Conservation (phyloP, 768 basidiomycete species). For the Amanita muscaria region DNA sequence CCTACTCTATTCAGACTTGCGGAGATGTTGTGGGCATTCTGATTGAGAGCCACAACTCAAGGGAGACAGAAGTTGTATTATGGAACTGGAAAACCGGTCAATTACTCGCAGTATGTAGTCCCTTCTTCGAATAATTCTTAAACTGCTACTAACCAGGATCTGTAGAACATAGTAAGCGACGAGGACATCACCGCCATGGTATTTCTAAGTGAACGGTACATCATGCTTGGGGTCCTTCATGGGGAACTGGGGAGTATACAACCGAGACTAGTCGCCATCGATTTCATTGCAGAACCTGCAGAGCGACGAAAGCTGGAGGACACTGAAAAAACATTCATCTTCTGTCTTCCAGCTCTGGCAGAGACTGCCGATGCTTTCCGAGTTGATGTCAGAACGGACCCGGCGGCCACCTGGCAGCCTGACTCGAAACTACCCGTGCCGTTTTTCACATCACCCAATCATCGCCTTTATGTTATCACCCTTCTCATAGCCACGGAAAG, state of each 20-base stretch:
- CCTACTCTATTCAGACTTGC: constrained; percentile 48
- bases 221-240: constrained; percentile 27
- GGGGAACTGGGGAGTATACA: constrained; percentile 16
- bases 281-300: constrained; percentile 26
- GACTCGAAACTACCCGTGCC: constrained; percentile 28
- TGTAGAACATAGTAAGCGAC: constrained; percentile 20
- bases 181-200: constrained; percentile 32
- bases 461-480: constrained; percentile 40
- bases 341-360: constrained; percentile 33
- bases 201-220: constrained; percentile 32
- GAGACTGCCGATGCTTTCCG: constrained; percentile 19
- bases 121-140: no score
- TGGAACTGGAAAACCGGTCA: constrained; percentile 64
- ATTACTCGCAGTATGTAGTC: constrained; percentile 36
- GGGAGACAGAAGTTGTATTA: constrained; percentile 39
- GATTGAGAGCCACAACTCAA: constrained; percentile 25
- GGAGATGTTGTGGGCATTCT: constrained; percentile 44
- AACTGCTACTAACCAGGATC: constrained; percentile 9
- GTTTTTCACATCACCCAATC: constrained; percentile 33
- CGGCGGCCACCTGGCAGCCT: constrained; percentile 38
- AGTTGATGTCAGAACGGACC: constrained; percentile 45
- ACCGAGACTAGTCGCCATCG: constrained; percentile 28
- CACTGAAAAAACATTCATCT: constrained; percentile 26
- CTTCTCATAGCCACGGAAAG: constrained; percentile 27
- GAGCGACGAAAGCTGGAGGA: constrained; percentile 22